These are phyloP conservation scores for Russula virescens DNA, from an alignment of 768 basidiomycete species.

Conservation along the genomic window DNA sequence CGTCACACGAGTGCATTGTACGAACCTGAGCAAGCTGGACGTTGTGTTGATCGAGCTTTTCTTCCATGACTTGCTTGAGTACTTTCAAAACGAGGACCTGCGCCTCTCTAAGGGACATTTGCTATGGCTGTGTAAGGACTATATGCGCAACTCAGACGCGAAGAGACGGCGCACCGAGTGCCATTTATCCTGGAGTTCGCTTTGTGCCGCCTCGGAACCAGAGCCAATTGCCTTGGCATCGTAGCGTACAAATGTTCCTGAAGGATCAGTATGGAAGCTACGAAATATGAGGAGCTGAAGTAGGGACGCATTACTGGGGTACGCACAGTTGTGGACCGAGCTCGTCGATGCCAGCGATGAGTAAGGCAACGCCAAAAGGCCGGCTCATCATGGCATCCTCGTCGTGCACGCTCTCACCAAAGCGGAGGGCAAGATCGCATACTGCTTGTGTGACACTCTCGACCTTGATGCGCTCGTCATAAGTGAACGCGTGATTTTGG, in stretches of 20 bases:
- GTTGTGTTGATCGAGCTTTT: constrained; percentile 98
- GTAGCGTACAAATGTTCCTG: constrained; percentile 94
- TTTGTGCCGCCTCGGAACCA: constrained; percentile 96
- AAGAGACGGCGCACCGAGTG: constrained; percentile 58
- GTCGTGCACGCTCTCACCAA: constrained; percentile 98
- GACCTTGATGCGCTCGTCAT: constrained; percentile 94
- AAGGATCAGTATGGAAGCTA: constrained; percentile 97
- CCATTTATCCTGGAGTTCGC: constrained; percentile 95
- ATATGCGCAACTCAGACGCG: not conserved
- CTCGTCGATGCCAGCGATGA: constrained; percentile 98
- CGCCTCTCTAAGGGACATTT: constrained; percentile 87
- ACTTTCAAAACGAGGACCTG: constrained; percentile 82
- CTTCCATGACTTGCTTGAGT: constrained; percentile 99
- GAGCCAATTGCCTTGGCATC: constrained; percentile 99
- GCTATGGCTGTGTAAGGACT: constrained; percentile 43
- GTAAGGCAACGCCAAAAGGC: constrained; percentile 94
- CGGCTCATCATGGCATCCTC: constrained; percentile 99
- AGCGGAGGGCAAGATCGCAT: constrained; percentile 92
- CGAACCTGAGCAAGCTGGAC: constrained; percentile 91
- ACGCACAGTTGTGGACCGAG: constrained; percentile 90
- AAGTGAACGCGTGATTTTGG: constrained; percentile 93
- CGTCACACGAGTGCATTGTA: not conserved
- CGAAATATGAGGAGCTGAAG: not conserved
- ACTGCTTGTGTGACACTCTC: constrained; percentile 98
- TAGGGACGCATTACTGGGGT: not conserved